phyloP scores from a whole-genome alignment of 2,329 filamentous ascomycete species.

The Westerdykella ornata region DNA sequence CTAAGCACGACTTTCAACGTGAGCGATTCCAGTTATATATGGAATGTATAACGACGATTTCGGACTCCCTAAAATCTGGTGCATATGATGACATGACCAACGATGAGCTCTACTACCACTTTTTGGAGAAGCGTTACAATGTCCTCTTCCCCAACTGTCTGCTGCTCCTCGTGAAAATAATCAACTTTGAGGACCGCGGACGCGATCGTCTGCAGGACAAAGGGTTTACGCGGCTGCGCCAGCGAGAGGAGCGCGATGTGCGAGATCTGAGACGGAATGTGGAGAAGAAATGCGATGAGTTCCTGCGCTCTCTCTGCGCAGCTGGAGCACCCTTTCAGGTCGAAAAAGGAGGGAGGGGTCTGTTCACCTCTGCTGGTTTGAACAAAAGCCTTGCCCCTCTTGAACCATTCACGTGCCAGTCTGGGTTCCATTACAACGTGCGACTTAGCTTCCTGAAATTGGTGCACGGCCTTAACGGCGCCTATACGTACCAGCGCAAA shows the following conservation, averaged over 20 bases:
- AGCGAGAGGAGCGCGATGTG: constrained; percentile 3
- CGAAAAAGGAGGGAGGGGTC: no score
- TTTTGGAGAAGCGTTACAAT: constrained; percentile 2
- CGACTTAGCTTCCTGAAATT: no score
- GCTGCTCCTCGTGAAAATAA: constrained; percentile 3
- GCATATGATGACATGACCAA: constrained; percentile 4
- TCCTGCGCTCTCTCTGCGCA: constrained; percentile 1
- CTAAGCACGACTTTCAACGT: constrained; percentile 2
- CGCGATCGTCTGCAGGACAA: constrained; percentile 3
- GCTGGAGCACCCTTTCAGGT: no score
- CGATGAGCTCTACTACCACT: constrained; percentile 3
- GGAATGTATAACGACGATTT: constrained; percentile 2
- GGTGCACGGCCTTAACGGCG: no score
- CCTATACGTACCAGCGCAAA: no score
- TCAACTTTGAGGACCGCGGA: constrained; percentile 2
- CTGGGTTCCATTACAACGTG: no score
- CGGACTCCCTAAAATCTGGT: constrained; percentile 1
- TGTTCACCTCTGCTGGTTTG: no score
- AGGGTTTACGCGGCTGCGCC: constrained; percentile 3
- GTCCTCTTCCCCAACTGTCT: constrained; percentile 2
- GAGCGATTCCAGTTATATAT: constrained; percentile 1
- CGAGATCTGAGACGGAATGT: constrained; percentile 3
- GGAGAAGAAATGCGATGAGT: constrained; percentile 1
- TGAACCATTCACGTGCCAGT: no score
- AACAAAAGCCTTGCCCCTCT: no score